Conservation (phyloP, 179 eudicot species). For the Silene noctiflora region DNA sequence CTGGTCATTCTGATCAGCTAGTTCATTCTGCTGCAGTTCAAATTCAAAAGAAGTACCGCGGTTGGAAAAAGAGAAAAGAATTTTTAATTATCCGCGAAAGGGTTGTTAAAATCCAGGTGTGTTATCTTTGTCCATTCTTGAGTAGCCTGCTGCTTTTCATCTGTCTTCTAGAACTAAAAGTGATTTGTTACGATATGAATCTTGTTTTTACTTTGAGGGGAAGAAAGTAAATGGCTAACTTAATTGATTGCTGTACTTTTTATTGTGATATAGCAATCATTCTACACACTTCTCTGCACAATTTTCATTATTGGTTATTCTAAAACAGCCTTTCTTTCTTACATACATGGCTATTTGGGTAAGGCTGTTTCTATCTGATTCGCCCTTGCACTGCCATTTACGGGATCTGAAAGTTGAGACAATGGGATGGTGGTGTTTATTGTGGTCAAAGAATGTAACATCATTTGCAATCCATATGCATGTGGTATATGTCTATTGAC, state of each 20-base stretch:
- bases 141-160: neutral
- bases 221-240: neutral
- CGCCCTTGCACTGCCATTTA: neutral
- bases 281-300: neutral
- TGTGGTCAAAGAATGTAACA: neutral
- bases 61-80: conserved; percentile 59
- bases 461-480: conserved; percentile 1
- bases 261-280: neutral
- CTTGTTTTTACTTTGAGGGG: neutral
- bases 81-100: conserved; percentile 55
- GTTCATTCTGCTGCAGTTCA: conserved; percentile 53
- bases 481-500: neutral
- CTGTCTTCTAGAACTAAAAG: neutral
- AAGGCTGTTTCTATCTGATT: neutral
- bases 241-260: neutral
- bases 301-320: neutral
- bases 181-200: neutral
- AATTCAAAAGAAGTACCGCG: conserved; percentile 69
- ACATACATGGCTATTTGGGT: neutral
- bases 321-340: neutral
- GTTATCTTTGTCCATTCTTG: conserved; percentile 6
- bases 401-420: neutral
- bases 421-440: neutral
- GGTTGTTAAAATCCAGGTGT: conserved; percentile 68
- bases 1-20: conserved; percentile 37